A percentile compares a stretch with the other conserved stretches of the same genome.
Evolutionary conservation across 140 eudicot genomes (phyloP).

Genomic region (Eryngium alpinum): DNA sequence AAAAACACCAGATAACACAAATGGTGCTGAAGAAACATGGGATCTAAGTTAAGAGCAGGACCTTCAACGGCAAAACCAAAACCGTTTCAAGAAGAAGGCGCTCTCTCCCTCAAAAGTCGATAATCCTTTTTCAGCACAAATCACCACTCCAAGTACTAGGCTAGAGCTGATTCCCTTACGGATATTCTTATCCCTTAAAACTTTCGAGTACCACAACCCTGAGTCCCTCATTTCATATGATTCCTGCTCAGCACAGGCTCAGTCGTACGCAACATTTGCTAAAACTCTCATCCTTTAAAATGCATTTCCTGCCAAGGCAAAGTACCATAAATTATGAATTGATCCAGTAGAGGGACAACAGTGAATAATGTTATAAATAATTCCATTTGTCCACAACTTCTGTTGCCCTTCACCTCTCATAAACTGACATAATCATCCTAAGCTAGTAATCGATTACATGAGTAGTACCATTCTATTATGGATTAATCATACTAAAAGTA

Average conservation of each 20-base stretch:
- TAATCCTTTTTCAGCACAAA: background rate
- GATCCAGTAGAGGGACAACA: background rate
- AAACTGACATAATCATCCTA: background rate
- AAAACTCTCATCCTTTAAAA: constrained; percentile 69
- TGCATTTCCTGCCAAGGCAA: constrained; percentile 66
- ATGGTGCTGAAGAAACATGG: background rate
- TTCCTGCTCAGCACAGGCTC: background rate
- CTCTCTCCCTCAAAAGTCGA: background rate
- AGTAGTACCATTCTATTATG: background rate
- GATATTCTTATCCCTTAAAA: background rate
- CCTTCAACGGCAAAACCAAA: background rate
- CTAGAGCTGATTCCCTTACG: background rate
- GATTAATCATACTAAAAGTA: too few relatives aligned
- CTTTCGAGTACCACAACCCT: background rate
- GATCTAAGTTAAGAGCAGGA: background rate
- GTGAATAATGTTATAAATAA: background rate
- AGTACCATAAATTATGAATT: constrained; percentile 1
- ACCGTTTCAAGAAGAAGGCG: background rate
- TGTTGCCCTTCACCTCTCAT: background rate
- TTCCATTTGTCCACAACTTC: too few relatives aligned
- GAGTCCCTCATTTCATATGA: background rate
- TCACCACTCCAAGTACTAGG: background rate
- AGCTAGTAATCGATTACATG: background rate
- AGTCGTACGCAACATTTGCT: constrained; percentile 5
- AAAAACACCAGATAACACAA: background rate